Percentiles rank a stretch among this genome's conserved stretches.
Evolutionary conservation across 805 yeast genomes (phyloP).

Genomic region (Metschnikowia gelsemii): DNA sequence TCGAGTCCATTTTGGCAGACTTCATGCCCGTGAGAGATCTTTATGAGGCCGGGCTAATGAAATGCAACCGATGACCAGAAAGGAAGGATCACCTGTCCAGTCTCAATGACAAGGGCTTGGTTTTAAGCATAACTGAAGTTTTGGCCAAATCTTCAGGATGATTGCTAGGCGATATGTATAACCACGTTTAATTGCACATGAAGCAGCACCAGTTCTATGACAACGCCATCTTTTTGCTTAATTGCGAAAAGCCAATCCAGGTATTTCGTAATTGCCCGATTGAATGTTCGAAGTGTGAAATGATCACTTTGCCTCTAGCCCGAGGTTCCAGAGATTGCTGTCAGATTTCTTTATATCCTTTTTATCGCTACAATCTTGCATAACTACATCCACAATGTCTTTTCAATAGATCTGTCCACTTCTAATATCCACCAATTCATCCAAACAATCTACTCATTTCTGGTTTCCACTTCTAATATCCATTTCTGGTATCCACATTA

Average conservation of each 20-base stretch:
- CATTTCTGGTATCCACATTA: too few relatives aligned
- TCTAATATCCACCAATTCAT: too few relatives aligned
- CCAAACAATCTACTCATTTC: too few relatives aligned
- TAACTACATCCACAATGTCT: too few relatives aligned
- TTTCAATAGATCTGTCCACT: too few relatives aligned
- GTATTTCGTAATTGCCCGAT: too few relatives aligned
- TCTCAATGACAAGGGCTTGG: slow-evolving; percentile 42
- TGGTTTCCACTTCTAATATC: too few relatives aligned
- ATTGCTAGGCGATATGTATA: slow-evolving; percentile 39
- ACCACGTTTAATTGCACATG: slow-evolving; percentile 24
- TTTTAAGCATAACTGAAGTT: slow-evolving; percentile 68
- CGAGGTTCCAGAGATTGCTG: too few relatives aligned
- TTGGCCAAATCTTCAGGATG: slow-evolving; percentile 70
- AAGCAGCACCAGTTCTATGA: slow-evolving; percentile 42
- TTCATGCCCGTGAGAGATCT: slow-evolving; percentile 40
- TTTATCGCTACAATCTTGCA: too few relatives aligned
- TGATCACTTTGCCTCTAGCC: too few relatives aligned
- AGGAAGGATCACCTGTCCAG: slow-evolving; percentile 26
- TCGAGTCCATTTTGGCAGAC: slow-evolving; percentile 41
- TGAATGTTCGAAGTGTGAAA: too few relatives aligned
- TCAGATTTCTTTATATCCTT: too few relatives aligned
- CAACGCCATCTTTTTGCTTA: slow-evolving; percentile 49
- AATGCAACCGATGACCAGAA: slow-evolving; percentile 51
- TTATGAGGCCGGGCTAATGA: slow-evolving; percentile 41
- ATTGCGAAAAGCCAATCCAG: slow-evolving; percentile 48